Evolutionary conservation across 768 basidiomycete genomes (phyloP).

Genomic region (Suillus americanus): DNA sequence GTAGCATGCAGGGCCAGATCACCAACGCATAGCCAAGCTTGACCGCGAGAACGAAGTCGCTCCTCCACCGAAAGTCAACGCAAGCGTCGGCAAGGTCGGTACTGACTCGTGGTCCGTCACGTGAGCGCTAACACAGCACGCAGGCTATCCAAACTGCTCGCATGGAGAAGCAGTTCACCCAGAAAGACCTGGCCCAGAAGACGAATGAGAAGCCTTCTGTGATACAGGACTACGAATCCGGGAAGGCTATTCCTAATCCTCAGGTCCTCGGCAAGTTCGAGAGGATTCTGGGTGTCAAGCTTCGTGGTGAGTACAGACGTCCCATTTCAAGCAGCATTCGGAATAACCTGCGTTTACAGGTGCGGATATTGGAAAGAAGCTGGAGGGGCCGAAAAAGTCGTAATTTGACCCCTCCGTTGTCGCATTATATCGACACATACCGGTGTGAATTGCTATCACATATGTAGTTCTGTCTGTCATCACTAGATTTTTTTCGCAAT

Average conservation of each 20-base stretch:
- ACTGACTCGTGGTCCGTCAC: slow-evolving; percentile 5
- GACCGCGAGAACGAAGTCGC: slow-evolving; percentile 96
- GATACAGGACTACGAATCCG: slow-evolving; percentile 86
- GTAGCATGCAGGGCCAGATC: slow-evolving; percentile 70
- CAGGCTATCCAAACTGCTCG: slow-evolving; percentile 85
- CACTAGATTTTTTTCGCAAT: slow-evolving; percentile 22
- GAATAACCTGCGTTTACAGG: slow-evolving; percentile 40
- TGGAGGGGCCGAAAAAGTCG: slow-evolving; percentile 76
- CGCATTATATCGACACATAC: slow-evolving; percentile 29
- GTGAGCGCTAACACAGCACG: slow-evolving; percentile 14
- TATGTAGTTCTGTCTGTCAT: slow-evolving; percentile 12
- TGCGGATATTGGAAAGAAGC: slow-evolving; percentile 81
- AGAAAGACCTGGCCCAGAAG: slow-evolving; percentile 91
- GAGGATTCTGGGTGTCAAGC: slow-evolving; percentile 79
- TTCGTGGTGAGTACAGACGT: slow-evolving; percentile 64
- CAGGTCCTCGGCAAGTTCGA: slow-evolving; percentile 91
- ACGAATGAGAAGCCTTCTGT: slow-evolving; percentile 92
- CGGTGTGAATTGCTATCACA: slow-evolving; percentile 20
- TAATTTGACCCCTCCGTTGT: slow-evolving; percentile 44
- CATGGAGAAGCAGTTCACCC: slow-evolving; percentile 74
- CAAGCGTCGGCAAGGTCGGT: slow-evolving; percentile 71
- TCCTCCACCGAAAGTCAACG: slow-evolving; percentile 78
- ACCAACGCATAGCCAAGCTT: slow-evolving; percentile 90
- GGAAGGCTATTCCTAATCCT: slow-evolving; percentile 82
- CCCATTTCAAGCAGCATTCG: background rate